Conservation (phyloP, 2,329 filamentous ascomycete genomes). For the Anisogramma anomala region DNA sequence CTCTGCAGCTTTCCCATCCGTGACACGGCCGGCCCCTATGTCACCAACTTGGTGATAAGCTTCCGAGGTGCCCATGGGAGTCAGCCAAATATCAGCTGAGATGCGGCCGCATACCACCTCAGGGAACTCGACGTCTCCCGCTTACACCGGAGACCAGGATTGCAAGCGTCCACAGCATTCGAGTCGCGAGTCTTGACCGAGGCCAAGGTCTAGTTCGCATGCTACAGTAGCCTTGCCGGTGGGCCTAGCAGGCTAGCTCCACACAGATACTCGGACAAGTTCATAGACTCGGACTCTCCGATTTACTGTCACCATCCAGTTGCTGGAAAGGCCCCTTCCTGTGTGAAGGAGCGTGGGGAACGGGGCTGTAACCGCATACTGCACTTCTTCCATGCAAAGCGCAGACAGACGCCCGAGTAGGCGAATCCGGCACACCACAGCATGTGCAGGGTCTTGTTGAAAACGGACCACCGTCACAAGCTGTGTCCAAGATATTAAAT, state of each 20-base stretch:
- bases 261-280: neutral
- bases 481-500: conserved; percentile 6
- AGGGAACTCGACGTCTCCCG: neutral
- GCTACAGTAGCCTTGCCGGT: neutral
- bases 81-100: neutral
- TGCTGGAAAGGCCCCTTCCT: no score
- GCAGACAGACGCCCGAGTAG: neutral
- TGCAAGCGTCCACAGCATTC: no score
- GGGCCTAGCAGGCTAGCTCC: neutral
- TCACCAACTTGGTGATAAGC: no score
- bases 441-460: neutral
- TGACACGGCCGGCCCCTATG: neutral
- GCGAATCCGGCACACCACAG: neutral
- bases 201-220: no score
- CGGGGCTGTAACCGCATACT: neutral
- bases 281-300: no score
- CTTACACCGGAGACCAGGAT: neutral
- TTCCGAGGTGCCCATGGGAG: no score
- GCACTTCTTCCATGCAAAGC: neutral
- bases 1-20: neutral
- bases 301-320: no score
- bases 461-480: neutral
- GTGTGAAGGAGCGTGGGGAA: no score
- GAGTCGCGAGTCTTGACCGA: no score
- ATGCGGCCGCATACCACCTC: neutral